Evolutionary conservation across 192 early-diverging fungal species (phyloP).

Genomic region (Mortierella antarctica): DNA sequence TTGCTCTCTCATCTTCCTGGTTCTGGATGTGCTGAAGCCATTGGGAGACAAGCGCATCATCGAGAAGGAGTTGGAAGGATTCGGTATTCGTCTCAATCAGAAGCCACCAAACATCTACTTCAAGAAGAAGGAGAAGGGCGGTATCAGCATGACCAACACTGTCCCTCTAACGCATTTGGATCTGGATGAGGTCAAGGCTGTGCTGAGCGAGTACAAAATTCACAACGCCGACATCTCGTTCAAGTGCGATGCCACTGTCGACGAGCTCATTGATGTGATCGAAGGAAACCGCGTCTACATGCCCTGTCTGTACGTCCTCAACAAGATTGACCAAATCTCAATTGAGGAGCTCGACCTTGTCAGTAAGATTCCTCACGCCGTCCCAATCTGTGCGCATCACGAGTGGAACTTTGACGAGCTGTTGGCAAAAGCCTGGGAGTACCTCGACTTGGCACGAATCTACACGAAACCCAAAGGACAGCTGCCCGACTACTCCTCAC

Average conservation of each 20-base stretch:
- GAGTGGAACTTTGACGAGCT: constrained; percentile 99
- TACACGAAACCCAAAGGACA: constrained; percentile 95
- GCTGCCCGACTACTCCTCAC: constrained; percentile 93
- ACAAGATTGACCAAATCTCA: constrained; percentile 99
- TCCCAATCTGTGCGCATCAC: constrained; percentile 83
- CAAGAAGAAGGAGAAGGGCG: constrained; percentile 99
- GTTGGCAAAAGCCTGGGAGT: constrained; percentile 84
- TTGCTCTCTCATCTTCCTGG: constrained; percentile 96
- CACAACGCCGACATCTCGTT: constrained; percentile 97
- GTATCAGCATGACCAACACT: constrained; percentile 94
- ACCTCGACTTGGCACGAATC: constrained; percentile 51
- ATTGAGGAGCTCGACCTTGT: constrained; percentile 96
- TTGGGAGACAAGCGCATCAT: constrained; percentile 94
- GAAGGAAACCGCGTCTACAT: constrained; percentile 97
- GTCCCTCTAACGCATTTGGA: constrained; percentile 91
- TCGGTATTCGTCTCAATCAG: constrained; percentile 98
- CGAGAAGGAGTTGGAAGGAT: constrained; percentile 96
- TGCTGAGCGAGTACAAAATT: constrained; percentile 94
- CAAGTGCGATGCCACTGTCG: constrained; percentile 92
- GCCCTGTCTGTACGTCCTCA: constrained; percentile 94
- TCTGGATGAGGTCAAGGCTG: constrained; percentile 91
- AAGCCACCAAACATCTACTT: constrained; percentile 94
- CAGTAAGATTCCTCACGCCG: constrained; percentile 96
- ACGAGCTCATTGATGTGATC: constrained; percentile 98
- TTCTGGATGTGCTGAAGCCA: constrained; percentile 97